Evolutionary conservation across 331 rosid genomes (phyloP), one percentile per base, ranked within the genome.

Genomic region (Malus hybrid): DNA sequence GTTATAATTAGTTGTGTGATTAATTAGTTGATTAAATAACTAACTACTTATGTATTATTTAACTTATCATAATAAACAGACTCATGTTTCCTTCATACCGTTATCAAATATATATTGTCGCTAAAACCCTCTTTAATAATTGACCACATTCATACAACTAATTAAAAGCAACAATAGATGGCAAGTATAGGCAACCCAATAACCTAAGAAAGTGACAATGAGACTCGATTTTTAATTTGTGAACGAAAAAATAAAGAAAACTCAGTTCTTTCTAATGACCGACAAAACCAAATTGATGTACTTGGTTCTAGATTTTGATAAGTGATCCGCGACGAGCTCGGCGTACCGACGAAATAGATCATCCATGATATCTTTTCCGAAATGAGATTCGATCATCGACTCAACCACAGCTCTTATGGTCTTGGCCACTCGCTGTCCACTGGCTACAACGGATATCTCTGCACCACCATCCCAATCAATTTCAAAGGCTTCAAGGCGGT

Each of bases 351-450:
- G 48, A 71, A 94, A 91, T 4, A 94, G 58, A 0, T 67, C 85
- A 68, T 94, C 96, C 77, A 90, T 83, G 6, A 85, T 80, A 4
- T 85, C 71, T 9, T 53, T 63, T 0, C 93, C 96, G 39, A 94
- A 90, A 39, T 94, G 96, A 6, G 78, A 60, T 62, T 81, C 92
- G 26, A 91, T 16, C 92, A 88, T 83, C 1, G 99, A 73, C 79
- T 91, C 99, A 16, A 88, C 88, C 66, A 84, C 96, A 0, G 96
- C 97, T 70, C 98, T 83, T 29, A 91, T 7, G 33, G 88, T 74
- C 50, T 86, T 80, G 1, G 91, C 89, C 79, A 89, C 85, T 28
- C 77, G 30, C 18, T 69, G 74, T 14, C 93, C 93, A 8, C 89
- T 84, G 3, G 83, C 69, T 19, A 6, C 20, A 15, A 12, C 24